Evolutionary conservation across 2,329 filamentous ascomycete genomes (phyloP), one percentile per base, ranked within the genome.

Genomic region (Aspergillus vadensis): DNA sequence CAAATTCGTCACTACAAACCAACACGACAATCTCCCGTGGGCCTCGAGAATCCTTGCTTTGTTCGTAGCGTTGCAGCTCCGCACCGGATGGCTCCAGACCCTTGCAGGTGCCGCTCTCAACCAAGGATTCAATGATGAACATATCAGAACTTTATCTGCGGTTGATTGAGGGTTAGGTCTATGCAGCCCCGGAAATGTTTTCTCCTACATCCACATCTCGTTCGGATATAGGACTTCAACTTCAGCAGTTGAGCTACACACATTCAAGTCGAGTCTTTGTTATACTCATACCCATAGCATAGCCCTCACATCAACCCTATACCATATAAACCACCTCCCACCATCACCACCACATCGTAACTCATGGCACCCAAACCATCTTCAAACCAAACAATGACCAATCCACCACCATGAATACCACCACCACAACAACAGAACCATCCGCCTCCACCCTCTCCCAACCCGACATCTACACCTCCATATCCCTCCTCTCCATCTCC

Each of bases 401-500:
- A 43, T 1, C 39, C 9, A 43, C 7, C n/a, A 32, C n/a, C 5
- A 50, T 50, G 47, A 27, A 17, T n/a, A 27, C 4, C 47, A 50
- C 12, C n/a, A 41, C 15, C 8, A 19, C 39, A 0, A 12, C 36
- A 41, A 21, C 21, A 15, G 9, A 27, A 27, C 25, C 4, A 10
- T 12, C 25, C 25, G 5, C 21, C 32, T 36, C 4, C 32, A 36
- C 12, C 32, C 32, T 55, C 8, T 19, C 39, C 19, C 23, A 3
- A 5, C 9, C 36, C 2, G n/a, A 55, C 10, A 30, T 5, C 19
- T 44, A 41, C 14, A 27, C 58, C 2, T 30, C 32, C n/a, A 25
- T 63, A 8, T 49, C 58, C 15, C 60, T 63, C 19, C 14, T 63
- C 5, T 44, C 63, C 17, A 36, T 65, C 14, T 56, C 60, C 1